phyloP scores from a whole-genome alignment of 805 yeast genomes.

The Candida verbasci region DNA sequence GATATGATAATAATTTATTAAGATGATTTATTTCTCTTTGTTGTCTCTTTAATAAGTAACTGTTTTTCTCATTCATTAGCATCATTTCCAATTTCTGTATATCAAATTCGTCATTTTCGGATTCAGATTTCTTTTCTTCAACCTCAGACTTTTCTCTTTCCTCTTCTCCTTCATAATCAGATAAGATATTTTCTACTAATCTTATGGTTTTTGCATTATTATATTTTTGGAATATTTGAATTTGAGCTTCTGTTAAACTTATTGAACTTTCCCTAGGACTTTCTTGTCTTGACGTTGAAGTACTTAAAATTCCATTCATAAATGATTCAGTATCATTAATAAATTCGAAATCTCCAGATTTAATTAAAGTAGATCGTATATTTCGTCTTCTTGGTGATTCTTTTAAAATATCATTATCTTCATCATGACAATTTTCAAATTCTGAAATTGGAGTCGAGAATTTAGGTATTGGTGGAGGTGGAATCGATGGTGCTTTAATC shows the following conservation, averaged over 20 bases:
- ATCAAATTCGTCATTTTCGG: constrained; percentile 2
- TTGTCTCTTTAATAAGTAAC: constrained; percentile 18
- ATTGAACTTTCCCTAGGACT: constrained; percentile 2
- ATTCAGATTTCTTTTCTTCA: background rate
- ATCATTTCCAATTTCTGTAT: constrained; percentile 20
- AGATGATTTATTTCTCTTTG: constrained; percentile 22
- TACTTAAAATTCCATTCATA: constrained; percentile 13
- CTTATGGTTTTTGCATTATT: background rate
- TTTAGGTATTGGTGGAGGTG: constrained; percentile 1
- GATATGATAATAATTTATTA: constrained; percentile 18
- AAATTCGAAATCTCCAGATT: background rate
- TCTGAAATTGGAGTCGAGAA: background rate
- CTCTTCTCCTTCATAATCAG: background rate
- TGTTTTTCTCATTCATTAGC: constrained; percentile 18
- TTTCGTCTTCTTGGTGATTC: background rate
- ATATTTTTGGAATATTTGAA: constrained; percentile 9
- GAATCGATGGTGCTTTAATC: constrained; percentile 2
- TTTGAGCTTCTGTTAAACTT: constrained; percentile 11
- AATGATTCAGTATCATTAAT: constrained; percentile 9
- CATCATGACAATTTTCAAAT: background rate
- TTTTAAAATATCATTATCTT: background rate
- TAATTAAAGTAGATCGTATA: background rate
- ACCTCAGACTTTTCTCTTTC: background rate
- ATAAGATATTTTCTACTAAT: constrained; percentile 3
- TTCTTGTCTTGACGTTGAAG: constrained; percentile 13